Base-by-base conservation (phyloP, 2,329 filamentous ascomycete genomes). In the Microcera coccophila region DNA sequence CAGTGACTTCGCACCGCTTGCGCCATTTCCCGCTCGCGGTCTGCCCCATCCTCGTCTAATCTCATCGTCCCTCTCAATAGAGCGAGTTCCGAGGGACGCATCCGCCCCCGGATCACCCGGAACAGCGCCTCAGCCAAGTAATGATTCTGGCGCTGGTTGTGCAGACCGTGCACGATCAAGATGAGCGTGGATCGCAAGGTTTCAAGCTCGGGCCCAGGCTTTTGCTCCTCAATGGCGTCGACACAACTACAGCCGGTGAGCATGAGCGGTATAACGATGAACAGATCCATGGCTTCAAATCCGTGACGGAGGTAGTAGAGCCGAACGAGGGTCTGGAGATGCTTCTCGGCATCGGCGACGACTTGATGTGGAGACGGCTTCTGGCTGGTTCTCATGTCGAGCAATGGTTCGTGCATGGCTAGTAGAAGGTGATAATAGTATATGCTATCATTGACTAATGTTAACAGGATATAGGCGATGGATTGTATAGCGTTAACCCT, bases 121-220 rank as follows among this genome's bases (percentile, higher is more conserved):
- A 63, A 68, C 1, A 67, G 47, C 1, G 59, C 59, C 28, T 62
- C 52, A 0, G 59, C 61, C 5, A 68, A 39, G 39, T 66, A 62
- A 35, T 67, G 59, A 22, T 63, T 66, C 8, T 42, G 58, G 1
- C 62, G 60, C 36, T 68, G 65, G 22, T 47, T 42, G 37, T 60
- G 58, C 0, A 68, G 41, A 0, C 66, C 65, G 24, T 65, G 60
- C 1, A 59, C 61, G 9, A 60, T 49, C 2, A 68, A 48, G n/a
- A 69, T 48, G 1, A 68, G 56, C 0, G 59, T 62, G 0, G 65
- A 63, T 10, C 62, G 55, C n/a, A 66, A 33, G 0, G 47, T 34
- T 28, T 65, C 58, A 1, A 58, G 40, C 33, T 55, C 37, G 2
- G 28, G 9, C 1, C 20, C n/a, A 0, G 55, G 16, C 0, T 39